Evolutionary conservation across 2,329 filamentous ascomycete genomes (phyloP), one percentile per base, ranked within the genome.

Genomic region (Apiospora hydei): DNA sequence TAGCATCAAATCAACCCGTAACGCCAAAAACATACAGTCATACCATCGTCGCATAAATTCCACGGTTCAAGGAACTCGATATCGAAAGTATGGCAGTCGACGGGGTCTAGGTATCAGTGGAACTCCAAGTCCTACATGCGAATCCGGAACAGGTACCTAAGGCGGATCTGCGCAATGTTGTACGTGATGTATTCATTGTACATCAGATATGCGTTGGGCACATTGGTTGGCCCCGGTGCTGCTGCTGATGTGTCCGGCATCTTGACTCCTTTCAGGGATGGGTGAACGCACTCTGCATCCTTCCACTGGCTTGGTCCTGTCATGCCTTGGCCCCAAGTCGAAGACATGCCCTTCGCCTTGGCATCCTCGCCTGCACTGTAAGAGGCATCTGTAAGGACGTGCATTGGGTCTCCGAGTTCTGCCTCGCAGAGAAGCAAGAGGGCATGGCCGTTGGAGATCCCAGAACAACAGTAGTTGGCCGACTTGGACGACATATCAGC

Each of bases 401-500:
- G 88, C 84, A 96, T 91, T 0, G 94, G 94, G 46, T 91, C 82
- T 7, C 95, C 94, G 3, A 98, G 87, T 82, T 95, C 92, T 4
- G 93, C 94, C 78, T 97, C 94, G 77, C 94, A 97, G 1, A 98
- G 90, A 24, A 98, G 87, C 4, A 97, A 85, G 3, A 98, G 85
- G 0, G 91, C 94, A 30, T 91, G 89, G 26, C 89, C 88, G n/a
- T 87, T 88, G n/a, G 92, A 93, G 73, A 84, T 87, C 75, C 83
- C 80, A 0, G 89, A 80, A 70, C 82, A 88, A 80, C 94, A 96
- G 83, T 97, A 97, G 77, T 90, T 90, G 21, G 94, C 94, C 2
- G 92, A 94, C 83, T 97, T 97, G 79, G 89, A 92, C 0, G 90
- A 92, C 87, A 95, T 95, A 77, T 97, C 94, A 2, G 94, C 94